phyloP scores from a whole-genome alignment of 495 filamentous ascomycete genomes.

The Tuber umbilicatum region DNA sequence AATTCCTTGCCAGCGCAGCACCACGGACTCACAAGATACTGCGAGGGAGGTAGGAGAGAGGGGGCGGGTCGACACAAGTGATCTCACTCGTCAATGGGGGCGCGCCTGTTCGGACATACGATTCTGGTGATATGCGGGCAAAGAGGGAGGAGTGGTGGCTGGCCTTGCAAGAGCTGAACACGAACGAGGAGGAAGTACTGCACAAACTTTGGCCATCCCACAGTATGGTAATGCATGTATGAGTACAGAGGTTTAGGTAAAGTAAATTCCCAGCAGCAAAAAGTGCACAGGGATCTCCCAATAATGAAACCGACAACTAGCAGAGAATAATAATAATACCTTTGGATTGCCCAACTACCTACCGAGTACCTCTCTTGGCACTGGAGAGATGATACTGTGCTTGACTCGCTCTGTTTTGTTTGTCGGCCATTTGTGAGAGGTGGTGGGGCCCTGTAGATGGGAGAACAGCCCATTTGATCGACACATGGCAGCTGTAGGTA shows the following conservation, averaged over 20 bases:
- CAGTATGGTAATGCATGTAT: neutral
- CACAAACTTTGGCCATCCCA: neutral
- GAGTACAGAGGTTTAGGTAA: neutral
- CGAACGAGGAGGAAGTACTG: neutral
- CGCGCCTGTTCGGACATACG: neutral
- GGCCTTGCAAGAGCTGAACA: neutral
- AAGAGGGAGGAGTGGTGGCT: neutral
- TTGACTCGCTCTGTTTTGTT: neutral
- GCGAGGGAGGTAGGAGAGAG: neutral
- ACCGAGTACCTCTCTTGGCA: neutral
- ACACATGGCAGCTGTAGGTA: neutral
- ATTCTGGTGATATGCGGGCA: neutral
- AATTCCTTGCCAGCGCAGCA: neutral
- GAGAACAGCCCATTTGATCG: neutral
- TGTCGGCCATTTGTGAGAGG: neutral
- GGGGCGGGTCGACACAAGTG: neutral
- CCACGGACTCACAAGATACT: neutral
- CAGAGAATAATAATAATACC: conserved; percentile 1
- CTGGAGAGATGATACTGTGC: neutral
- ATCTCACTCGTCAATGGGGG: neutral
- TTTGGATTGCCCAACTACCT: neutral
- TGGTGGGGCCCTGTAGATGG: neutral
- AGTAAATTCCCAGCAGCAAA: neutral
- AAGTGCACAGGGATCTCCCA: neutral
- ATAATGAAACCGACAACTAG: neutral